Percentiles rank a stretch among this genome's conserved stretches.
phyloP scores from a whole-genome alignment of 2,329 filamentous ascomycete genomes.

The Chaetothyriales sp. region DNA sequence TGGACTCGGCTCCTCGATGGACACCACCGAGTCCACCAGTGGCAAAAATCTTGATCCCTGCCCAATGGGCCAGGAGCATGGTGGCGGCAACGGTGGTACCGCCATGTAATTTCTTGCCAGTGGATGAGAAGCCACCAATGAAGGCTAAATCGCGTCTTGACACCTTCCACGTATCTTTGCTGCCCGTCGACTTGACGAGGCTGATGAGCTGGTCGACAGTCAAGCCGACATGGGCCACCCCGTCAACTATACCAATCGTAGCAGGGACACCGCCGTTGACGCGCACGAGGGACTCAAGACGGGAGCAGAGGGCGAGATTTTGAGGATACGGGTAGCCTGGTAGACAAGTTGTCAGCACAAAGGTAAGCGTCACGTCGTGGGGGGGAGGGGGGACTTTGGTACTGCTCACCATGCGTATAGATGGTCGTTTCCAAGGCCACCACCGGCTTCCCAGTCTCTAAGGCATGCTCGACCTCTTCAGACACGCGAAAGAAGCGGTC shows the following conservation, averaged over 20 bases:
- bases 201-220: slow-evolving; percentile 54
- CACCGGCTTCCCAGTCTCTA: slow-evolving; percentile 60
- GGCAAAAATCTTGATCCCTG: slow-evolving; percentile 82
- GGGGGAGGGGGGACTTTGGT: neutral
- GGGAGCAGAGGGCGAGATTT: slow-evolving; percentile 59
- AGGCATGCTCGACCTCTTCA: slow-evolving; percentile 65
- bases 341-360: neutral
- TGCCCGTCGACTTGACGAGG: slow-evolving; percentile 50
- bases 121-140: slow-evolving; percentile 57
- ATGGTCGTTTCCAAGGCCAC: slow-evolving; percentile 93
- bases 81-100: slow-evolving; percentile 90
- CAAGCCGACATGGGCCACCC: slow-evolving; percentile 68
- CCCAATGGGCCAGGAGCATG: slow-evolving; percentile 73
- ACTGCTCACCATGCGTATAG: slow-evolving; percentile 65
- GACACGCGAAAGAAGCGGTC: slow-evolving; percentile 50
- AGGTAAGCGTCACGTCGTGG: slow-evolving; percentile 1
- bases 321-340: slow-evolving; percentile 55
- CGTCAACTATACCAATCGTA: slow-evolving; percentile 75
- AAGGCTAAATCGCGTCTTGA: slow-evolving; percentile 78
- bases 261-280: slow-evolving; percentile 71
- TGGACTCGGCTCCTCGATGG: slow-evolving; percentile 70
- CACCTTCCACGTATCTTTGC: slow-evolving; percentile 58
- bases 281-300: slow-evolving; percentile 69
- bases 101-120: slow-evolving; percentile 58
- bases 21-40: slow-evolving; percentile 92